Percentiles rank a stretch among this genome's conserved stretches.
These are phyloP conservation scores for Entomortierella beljakovae DNA, from an alignment of 192 early-diverging fungal species.

Conservation along the genomic window DNA sequence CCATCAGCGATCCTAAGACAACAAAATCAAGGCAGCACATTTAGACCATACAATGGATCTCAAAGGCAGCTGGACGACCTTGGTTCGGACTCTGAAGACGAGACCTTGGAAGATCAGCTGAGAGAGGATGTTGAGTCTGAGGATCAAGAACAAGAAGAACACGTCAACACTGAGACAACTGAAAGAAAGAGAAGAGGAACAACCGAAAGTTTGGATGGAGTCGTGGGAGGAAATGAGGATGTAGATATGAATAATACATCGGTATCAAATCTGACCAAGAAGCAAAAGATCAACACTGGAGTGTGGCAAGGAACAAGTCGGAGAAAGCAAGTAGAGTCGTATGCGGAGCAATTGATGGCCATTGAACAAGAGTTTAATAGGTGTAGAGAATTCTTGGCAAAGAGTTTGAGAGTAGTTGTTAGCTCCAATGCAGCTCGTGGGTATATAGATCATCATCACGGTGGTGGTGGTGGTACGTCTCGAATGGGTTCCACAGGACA, in stretches of 20 bases:
- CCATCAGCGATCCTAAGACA: neutral
- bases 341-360: slow-evolving; percentile 19
- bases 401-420: slow-evolving; percentile 37
- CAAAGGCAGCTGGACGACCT: neutral
- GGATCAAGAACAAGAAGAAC: neutral
- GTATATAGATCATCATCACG: neutral
- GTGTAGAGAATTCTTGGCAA: slow-evolving; percentile 37
- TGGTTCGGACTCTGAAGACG: slow-evolving; percentile 4
- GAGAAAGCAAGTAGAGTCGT: neutral
- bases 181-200: neutral
- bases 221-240: slow-evolving; percentile 7
- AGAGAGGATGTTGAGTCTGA: neutral
- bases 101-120: neutral
- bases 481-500: neutral
- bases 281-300: slow-evolving; percentile 9
- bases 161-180: neutral
- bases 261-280: slow-evolving; percentile 11
- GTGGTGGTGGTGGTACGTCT: neutral
- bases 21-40: neutral
- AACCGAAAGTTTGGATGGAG: neutral
- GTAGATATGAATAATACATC: slow-evolving; percentile 4
- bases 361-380: slow-evolving; percentile 43
- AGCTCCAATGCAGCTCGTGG: slow-evolving; percentile 44
- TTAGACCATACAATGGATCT: neutral
- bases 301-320: neutral